These are phyloP conservation scores for Achlya hypogyna DNA, from an alignment of 352 stramenopile genomes.

Conservation along the genomic window DNA sequence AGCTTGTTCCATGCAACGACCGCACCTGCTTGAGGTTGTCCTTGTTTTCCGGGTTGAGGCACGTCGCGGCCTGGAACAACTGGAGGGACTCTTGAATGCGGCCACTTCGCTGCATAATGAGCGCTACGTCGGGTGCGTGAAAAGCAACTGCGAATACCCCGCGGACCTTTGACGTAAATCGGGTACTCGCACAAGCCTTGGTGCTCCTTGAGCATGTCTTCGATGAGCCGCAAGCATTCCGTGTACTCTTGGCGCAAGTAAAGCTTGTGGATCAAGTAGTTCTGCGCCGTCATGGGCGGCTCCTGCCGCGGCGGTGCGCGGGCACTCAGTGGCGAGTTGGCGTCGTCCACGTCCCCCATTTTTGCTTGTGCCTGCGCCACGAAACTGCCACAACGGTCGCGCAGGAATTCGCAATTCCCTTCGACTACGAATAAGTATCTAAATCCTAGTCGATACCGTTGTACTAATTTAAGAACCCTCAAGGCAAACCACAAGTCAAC, in stretches of 20 bases:
- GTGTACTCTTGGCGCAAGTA: constrained; percentile 82
- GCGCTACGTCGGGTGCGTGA: constrained; percentile 22
- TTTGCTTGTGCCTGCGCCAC: neutral
- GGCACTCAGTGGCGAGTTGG: constrained; percentile 41
- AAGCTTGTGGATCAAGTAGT: constrained; percentile 80
- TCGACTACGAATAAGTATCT: too few species aligned
- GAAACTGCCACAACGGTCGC: neutral
- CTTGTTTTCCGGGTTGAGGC: constrained; percentile 87
- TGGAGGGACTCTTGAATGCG: constrained; percentile 85
- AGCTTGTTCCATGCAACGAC: constrained; percentile 14
- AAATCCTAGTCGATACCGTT: too few species aligned
- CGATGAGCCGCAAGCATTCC: constrained; percentile 84
- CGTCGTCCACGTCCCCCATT: constrained; percentile 30
- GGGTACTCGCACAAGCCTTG: constrained; percentile 87
- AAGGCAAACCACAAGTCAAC: too few species aligned
- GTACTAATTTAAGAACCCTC: too few species aligned
- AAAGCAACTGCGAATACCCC: neutral
- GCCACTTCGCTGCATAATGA: constrained; percentile 84
- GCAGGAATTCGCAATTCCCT: too few species aligned
- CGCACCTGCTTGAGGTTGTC: constrained; percentile 87
- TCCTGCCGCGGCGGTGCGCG: neutral
- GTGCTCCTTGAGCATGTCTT: constrained; percentile 75
- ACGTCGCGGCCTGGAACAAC: constrained; percentile 88
- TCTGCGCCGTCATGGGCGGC: constrained; percentile 33
- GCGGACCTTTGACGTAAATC: constrained; percentile 80